phyloP scores from a whole-genome alignment of 441 rosid genomes.

The Bocquillonia castaneifolia region DNA sequence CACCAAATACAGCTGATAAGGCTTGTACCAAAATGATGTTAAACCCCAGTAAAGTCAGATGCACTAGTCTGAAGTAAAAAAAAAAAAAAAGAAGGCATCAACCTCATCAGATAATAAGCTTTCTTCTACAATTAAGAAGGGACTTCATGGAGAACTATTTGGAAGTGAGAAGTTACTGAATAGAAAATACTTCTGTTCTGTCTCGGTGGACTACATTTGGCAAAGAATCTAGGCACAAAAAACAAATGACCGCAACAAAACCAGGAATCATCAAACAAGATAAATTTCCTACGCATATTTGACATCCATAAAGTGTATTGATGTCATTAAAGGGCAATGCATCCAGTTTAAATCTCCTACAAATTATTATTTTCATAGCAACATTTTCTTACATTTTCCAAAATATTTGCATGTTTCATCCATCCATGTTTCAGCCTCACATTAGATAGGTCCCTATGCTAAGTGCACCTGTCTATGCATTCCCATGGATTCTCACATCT shows the following conservation, averaged over 20 bases:
- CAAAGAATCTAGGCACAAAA: not conserved
- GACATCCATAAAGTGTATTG: too few relatives aligned
- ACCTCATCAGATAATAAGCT: not conserved
- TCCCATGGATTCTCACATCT: too few relatives aligned
- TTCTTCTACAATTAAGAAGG: not conserved
- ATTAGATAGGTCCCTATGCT: too few relatives aligned
- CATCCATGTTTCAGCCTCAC: too few relatives aligned
- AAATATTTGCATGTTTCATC: too few relatives aligned
- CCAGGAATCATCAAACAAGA: not conserved
- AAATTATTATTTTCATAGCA: too few relatives aligned
- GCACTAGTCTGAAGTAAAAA: slow-evolving; percentile 44
- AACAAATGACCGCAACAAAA: not conserved
- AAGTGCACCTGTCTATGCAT: too few relatives aligned
- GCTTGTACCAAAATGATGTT: slow-evolving; percentile 42
- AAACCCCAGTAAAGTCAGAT: slow-evolving; percentile 53
- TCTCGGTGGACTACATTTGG: not conserved
- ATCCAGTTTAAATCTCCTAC: not conserved
- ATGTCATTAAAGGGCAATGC: too few relatives aligned
- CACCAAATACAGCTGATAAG: slow-evolving; percentile 46
- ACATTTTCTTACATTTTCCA: too few relatives aligned
- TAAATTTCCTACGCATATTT: not conserved
- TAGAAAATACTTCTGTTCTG: not conserved
- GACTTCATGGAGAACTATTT: not conserved
- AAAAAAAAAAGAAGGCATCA: not conserved
- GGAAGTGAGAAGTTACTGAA: too few relatives aligned